Evolutionary conservation across 2,329 filamentous ascomycete genomes (phyloP).

Genomic region (Neocucurbitaria cava): DNA sequence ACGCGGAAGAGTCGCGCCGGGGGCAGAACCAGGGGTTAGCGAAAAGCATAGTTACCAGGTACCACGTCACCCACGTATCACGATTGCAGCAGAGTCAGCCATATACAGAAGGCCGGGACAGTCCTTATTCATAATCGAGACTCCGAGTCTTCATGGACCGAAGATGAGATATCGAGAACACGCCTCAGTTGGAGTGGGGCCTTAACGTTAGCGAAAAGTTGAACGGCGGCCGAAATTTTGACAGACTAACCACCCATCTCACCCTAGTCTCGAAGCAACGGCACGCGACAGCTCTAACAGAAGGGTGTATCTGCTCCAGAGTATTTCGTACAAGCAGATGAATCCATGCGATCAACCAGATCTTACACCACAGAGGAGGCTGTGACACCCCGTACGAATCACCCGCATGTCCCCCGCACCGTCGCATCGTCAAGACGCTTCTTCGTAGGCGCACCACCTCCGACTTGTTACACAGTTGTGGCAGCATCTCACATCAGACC

Average conservation of each 20-base stretch:
- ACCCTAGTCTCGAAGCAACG: constrained; percentile 6
- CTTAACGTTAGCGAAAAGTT: constrained; percentile 10
- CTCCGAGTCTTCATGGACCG: background rate
- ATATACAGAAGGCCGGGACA: background rate
- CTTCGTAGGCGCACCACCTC: constrained; percentile 7
- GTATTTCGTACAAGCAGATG: background rate
- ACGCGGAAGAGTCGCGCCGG: constrained; percentile 7
- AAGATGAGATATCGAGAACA: background rate
- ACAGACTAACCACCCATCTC: constrained; percentile 7
- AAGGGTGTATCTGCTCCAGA: background rate
- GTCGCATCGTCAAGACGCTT: background rate
- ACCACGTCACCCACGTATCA: constrained; percentile 4
- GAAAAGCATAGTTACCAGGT: constrained; percentile 3
- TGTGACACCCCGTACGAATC: constrained; percentile 9
- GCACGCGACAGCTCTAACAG: constrained; percentile 2
- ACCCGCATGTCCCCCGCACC: constrained; percentile 2
- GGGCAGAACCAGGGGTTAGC: constrained; percentile 4
- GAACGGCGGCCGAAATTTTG: background rate
- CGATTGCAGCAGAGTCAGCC: background rate
- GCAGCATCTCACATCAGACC: constrained; percentile 16
- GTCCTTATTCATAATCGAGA: background rate
- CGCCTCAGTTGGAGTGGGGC: background rate
- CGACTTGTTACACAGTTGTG: constrained; percentile 7
- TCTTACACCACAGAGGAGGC: constrained; percentile 1
- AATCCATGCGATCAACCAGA: background rate